phyloP scores from a whole-genome alignment of 208 protist genomes.

The Wallacemonas rigidus region DNA sequence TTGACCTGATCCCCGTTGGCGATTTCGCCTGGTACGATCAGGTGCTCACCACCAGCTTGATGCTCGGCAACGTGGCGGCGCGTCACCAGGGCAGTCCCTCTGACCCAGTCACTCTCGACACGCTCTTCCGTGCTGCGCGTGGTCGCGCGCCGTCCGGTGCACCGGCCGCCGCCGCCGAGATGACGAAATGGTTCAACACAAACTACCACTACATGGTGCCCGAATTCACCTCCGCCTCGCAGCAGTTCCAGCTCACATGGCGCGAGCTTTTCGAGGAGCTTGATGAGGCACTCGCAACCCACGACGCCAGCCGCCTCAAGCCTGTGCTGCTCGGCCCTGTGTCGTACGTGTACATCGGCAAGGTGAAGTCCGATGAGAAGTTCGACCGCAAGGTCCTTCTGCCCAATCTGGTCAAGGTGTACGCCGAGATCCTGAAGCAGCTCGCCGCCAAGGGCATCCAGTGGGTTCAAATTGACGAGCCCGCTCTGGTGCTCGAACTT shows the following conservation, averaged over 20 bases:
- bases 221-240: slow-evolving; percentile 63
- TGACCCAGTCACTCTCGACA: slow-evolving; percentile 54
- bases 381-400: slow-evolving; percentile 55
- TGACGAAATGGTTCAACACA: slow-evolving; percentile 95
- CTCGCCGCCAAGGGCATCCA: slow-evolving; percentile 48
- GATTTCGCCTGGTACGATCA: slow-evolving; percentile 87
- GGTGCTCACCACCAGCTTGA: slow-evolving; percentile 67
- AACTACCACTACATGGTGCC: slow-evolving; percentile 95
- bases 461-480: slow-evolving; percentile 90
- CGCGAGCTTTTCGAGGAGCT: slow-evolving; percentile 57
- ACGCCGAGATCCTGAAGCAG: slow-evolving; percentile 63
- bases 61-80: slow-evolving; percentile 76
- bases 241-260: slow-evolving; percentile 42
- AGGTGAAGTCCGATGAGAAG: slow-evolving; percentile 47
- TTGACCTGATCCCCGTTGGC: slow-evolving; percentile 66
- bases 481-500: slow-evolving; percentile 74
- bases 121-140: slow-evolving; percentile 87
- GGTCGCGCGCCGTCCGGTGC: slow-evolving; percentile 58
- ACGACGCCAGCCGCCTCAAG: slow-evolving; percentile 43
- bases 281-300: slow-evolving; percentile 49
- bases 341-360: slow-evolving; percentile 76
- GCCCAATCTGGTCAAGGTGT: slow-evolving; percentile 55
- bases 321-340: slow-evolving; percentile 86
- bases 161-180: slow-evolving; percentile 69
- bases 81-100: slow-evolving; percentile 36